These are phyloP conservation scores for Pyricularia sp. DNA, from an alignment of 2,329 filamentous ascomycete species.

Conservation along the genomic window DNA sequence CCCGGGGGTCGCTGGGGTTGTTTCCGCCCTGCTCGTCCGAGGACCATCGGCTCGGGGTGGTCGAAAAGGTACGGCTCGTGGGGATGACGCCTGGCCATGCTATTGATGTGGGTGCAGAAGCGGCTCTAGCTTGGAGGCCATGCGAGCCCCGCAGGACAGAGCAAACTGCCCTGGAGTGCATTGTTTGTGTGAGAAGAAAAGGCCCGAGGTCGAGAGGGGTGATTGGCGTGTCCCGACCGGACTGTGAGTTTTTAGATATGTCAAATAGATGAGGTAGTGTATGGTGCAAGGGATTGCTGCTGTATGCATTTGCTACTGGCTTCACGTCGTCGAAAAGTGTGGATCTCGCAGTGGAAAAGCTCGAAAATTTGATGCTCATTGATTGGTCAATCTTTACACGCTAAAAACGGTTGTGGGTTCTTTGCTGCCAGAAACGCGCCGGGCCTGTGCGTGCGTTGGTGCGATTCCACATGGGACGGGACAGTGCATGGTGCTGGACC, in stretches of 20 bases:
- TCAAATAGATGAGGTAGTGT: not conserved
- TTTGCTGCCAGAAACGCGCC: not conserved
- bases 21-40: constrained; percentile 1
- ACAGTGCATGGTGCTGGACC: not conserved
- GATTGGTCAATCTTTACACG: not conserved
- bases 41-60: constrained; percentile 10
- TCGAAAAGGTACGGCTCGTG: constrained; percentile 7
- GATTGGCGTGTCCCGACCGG: not conserved
- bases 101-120: not conserved
- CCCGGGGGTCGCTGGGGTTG: not conserved
- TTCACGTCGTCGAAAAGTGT: not conserved
- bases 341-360: not conserved
- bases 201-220: not conserved
- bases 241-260: not conserved
- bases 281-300: not conserved
- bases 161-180: constrained; percentile 12
- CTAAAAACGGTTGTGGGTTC: not conserved
- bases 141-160: constrained; percentile 8
- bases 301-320: not conserved
- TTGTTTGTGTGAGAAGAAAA: not conserved
- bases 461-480: not conserved
- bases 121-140: not conserved
- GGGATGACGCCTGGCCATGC: not conserved
- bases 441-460: not conserved
- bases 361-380: not conserved